Evolutionary conservation across 495 filamentous ascomycete genomes (phyloP).

Genomic region (Wilcoxina mikolae): DNA sequence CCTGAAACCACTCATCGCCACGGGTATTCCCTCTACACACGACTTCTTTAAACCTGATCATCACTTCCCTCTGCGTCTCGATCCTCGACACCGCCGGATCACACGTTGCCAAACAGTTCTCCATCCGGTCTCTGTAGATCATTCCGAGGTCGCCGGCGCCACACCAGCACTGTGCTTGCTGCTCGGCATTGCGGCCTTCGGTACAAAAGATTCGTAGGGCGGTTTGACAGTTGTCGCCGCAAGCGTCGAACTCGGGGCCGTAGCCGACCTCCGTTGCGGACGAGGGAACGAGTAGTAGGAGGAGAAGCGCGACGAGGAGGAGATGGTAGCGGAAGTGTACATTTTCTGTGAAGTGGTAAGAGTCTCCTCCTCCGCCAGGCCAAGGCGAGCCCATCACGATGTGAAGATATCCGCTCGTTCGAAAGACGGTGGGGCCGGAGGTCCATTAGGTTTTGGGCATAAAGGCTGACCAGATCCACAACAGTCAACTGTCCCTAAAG

Average conservation of each 20-base stretch:
- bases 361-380: no score
- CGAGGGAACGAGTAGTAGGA: not conserved
- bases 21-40: conserved; percentile 11
- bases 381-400: no score
- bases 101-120: conserved; percentile 18
- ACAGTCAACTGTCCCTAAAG: no score
- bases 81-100: conserved; percentile 18
- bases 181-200: conserved; percentile 13
- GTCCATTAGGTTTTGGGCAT: no score
- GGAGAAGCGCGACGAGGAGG: not conserved
- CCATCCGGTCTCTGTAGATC: conserved; percentile 16
- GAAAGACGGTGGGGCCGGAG: no score
- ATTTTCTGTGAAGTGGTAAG: no score
- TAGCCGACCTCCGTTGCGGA: conserved; percentile 22
- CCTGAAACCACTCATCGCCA: conserved; percentile 11
- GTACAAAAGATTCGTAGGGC: conserved; percentile 25
- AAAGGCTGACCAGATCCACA: no score
- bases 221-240: conserved; percentile 26
- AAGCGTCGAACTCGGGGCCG: conserved; percentile 20
- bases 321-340: not conserved
- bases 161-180: conserved; percentile 23
- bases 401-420: no score
- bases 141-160: not conserved
- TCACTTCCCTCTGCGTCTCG: conserved; percentile 14
- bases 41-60: conserved; percentile 17